Evolutionary conservation across 192 early-diverging fungal species (phyloP).

Genomic region (Entomortierella parvispora): DNA sequence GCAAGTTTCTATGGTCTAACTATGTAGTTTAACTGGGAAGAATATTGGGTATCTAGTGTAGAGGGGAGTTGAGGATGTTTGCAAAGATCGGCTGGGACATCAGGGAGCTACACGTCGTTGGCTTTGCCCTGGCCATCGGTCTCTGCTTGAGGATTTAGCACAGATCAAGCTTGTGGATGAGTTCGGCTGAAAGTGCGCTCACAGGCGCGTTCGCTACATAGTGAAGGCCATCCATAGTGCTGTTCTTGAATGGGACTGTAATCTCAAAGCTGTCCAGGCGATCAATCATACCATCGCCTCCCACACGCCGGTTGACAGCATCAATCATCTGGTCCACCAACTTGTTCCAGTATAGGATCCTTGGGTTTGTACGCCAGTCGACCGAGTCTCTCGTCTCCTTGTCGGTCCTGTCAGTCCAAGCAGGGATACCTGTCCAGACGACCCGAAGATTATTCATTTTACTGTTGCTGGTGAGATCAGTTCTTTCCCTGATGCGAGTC

Average conservation of each 20-base stretch:
- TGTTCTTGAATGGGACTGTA: slow-evolving; percentile 26
- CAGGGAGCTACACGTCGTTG: too few relatives aligned
- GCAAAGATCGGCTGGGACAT: too few relatives aligned
- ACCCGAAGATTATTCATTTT: slow-evolving; percentile 25
- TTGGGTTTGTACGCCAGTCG: slow-evolving; percentile 20
- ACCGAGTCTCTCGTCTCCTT: background rate
- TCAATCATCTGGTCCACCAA: slow-evolving; percentile 21
- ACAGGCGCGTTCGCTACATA: slow-evolving; percentile 9
- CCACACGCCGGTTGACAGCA: slow-evolving; percentile 8
- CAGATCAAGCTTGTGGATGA: slow-evolving; percentile 32
- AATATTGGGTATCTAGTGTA: too few relatives aligned
- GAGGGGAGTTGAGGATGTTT: too few relatives aligned
- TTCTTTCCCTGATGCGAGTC: background rate
- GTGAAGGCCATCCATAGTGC: slow-evolving; percentile 9
- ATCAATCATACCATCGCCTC: slow-evolving; percentile 22
- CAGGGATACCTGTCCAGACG: slow-evolving; percentile 29
- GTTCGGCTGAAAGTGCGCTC: slow-evolving; percentile 13
- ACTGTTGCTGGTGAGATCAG: background rate
- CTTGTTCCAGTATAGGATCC: slow-evolving; percentile 33
- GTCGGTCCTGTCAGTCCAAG: slow-evolving; percentile 19
- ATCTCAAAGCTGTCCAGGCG: slow-evolving; percentile 22
- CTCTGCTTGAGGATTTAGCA: too few relatives aligned
- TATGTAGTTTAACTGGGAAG: too few relatives aligned
- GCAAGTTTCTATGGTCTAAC: too few relatives aligned
- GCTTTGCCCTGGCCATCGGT: too few relatives aligned